phyloP scores from a whole-genome alignment of 176 grass and related monocot genomes.

The Triticum timopheevii region DNA sequence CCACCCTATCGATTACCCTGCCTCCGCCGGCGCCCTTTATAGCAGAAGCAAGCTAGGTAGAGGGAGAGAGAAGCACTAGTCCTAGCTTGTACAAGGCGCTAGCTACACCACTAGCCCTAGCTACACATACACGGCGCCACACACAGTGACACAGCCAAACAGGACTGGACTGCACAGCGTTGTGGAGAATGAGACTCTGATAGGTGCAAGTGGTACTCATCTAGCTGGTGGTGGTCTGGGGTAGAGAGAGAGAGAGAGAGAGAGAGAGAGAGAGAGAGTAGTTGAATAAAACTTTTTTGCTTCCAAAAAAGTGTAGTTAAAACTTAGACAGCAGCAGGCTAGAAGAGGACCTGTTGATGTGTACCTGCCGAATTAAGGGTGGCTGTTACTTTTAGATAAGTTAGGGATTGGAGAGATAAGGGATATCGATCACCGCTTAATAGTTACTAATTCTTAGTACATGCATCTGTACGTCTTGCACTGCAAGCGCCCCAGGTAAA shows the following conservation, averaged over 20 bases:
- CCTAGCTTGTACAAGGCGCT: constrained; percentile 5
- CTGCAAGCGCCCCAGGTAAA: background rate
- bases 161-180: constrained; percentile 1
- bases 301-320: constrained; percentile 23
- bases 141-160: background rate
- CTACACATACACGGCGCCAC: constrained; percentile 45
- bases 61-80: constrained; percentile 9
- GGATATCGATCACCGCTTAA: background rate
- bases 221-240: constrained; percentile 17
- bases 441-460: background rate
- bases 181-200: constrained; percentile 39
- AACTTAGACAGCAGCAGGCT: constrained; percentile 31
- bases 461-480: constrained; percentile 8
- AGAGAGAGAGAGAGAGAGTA: background rate
- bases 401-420: background rate
- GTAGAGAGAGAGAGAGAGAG: constrained; percentile 6
- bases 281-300: background rate
- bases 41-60: background rate
- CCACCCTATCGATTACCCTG: background rate
- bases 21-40: constrained; percentile 41
- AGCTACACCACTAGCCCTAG: constrained; percentile 32
- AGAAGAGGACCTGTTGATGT: constrained; percentile 34
- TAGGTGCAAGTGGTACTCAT: constrained; percentile 35
- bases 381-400: constrained; percentile 44
- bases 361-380: constrained; percentile 20